Evolutionary conservation across 164 flowering plant species (phyloP), one percentile per base, ranked within the genome.

Genomic region (Magnolia officinalis): DNA sequence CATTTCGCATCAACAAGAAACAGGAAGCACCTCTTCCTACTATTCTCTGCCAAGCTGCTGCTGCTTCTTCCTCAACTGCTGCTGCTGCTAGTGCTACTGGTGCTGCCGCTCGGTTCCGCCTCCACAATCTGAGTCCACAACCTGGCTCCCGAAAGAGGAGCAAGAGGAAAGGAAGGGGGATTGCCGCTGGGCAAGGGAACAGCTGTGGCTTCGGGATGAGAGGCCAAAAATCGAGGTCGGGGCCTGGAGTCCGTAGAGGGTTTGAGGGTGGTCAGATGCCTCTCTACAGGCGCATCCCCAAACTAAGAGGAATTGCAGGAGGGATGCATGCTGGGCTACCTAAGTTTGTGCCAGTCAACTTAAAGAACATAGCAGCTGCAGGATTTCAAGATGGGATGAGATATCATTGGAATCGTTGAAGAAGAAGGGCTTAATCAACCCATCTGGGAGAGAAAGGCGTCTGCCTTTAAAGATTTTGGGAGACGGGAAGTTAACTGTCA

Each of bases 151-250:
- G 94, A 70, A 90, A 94, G 90, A 90, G 82, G 72, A 83, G 73
- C 24, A 96, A 96, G 91, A 88, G 98, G 80, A 91, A 92, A 83
- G 98, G 98, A 1, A 87, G 98, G 49, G 99, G 97, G 23, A 85
- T 81, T 51, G 76, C 97, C 5, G 97, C 98, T 1, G 98, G 99
- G 0, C 98, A 94, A 80, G 99, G 98, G 4, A 78, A 77, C 51
- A 96, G 98, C 80, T 92, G 98, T 79, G 99, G 99, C 61, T 94
- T 94, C 78, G 99, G 99, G 0, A 94, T 94, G 98, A 89, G 96
- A 77, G 98, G 98, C n/a, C 99, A 94, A 90, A 96, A 96, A 66
- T 92, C 97, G 1, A 80, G 98, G 86, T 94, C 97, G 0, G 98
- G 99, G 1, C 97, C 97, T 3, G 97, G 99, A 1, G 89, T 94